These are phyloP conservation scores for Ogataea chonburiensis DNA, from an alignment of 805 yeast genomes.

Conservation along the genomic window DNA sequence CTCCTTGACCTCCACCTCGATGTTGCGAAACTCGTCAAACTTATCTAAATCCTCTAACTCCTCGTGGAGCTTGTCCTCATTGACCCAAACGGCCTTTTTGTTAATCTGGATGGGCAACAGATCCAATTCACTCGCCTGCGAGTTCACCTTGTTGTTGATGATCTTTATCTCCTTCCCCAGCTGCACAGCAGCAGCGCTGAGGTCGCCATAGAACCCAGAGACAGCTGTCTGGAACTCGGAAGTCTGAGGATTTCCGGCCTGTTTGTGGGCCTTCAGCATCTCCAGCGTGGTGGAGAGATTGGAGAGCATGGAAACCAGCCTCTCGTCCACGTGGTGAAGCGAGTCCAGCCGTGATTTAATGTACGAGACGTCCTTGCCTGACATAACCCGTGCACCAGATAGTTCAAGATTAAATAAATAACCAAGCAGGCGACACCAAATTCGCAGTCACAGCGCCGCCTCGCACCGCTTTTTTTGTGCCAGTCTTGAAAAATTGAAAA, in stretches of 20 bases:
- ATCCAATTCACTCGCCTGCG: conserved; percentile 29
- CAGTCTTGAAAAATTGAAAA: conserved; percentile 18
- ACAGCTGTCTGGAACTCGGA: conserved; percentile 44
- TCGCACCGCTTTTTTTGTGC: conserved; percentile 8
- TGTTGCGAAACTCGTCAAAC: conserved; percentile 19
- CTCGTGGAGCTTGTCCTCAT: conserved; percentile 52
- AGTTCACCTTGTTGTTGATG: conserved; percentile 59
- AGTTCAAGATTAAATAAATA: background rate
- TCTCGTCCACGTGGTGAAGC: conserved; percentile 49
- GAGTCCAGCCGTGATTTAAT: conserved; percentile 53
- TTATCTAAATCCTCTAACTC: conserved; percentile 40
- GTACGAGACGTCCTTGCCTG: conserved; percentile 27
- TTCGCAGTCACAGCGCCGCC: conserved; percentile 9
- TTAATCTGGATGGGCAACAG: conserved; percentile 68
- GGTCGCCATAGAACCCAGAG: conserved; percentile 47
- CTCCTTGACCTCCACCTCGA: conserved; percentile 5
- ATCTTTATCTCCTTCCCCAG: conserved; percentile 65
- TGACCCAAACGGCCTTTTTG: conserved; percentile 68
- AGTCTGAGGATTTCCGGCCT: conserved; percentile 24
- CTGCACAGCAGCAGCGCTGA: conserved; percentile 57
- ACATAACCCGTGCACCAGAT: conserved; percentile 14
- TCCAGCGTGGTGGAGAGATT: conserved; percentile 47
- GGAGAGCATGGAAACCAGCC: conserved; percentile 50
- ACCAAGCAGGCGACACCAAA: background rate
- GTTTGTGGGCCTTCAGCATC: conserved; percentile 38